phyloP scores from a whole-genome alignment of 805 yeast species.

The Candida taoyuanica region DNA sequence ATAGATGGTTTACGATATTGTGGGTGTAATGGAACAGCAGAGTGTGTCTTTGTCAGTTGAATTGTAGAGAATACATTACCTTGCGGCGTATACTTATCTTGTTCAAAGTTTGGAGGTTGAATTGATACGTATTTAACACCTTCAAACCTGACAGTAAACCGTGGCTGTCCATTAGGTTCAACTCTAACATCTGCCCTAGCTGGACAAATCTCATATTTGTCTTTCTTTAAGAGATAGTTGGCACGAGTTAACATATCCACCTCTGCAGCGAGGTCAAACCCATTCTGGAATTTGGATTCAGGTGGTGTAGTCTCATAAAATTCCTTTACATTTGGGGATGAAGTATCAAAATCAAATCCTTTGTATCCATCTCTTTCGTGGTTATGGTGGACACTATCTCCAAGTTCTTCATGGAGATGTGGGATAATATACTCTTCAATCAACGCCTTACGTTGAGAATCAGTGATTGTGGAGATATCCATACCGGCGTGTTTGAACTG shows the following conservation, averaged over 20 bases:
- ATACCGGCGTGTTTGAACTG: no score
- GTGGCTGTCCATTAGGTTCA: constrained; percentile 1
- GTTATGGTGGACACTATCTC: constrained; percentile 2
- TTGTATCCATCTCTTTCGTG: constrained; percentile 2
- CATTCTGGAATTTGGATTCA: background rate
- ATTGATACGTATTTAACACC: constrained; percentile 2
- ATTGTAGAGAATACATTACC: constrained; percentile 1
- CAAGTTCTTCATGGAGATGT: constrained; percentile 1
- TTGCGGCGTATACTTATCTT: background rate
- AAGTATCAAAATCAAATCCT: background rate
- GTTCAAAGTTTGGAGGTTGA: background rate
- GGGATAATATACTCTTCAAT: no score
- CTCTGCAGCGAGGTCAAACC: background rate
- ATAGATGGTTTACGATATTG: background rate
- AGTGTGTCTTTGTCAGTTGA: background rate
- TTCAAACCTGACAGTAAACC: constrained; percentile 3
- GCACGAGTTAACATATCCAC: constrained; percentile 1
- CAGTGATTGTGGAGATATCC: no score
- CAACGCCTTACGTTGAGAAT: no score
- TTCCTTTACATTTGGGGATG: constrained; percentile 2
- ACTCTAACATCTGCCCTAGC: constrained; percentile 3
- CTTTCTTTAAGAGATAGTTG: constrained; percentile 1
- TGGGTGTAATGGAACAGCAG: background rate
- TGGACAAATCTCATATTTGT: background rate
- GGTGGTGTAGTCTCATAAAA: constrained; percentile 1